A percentile compares a stretch with the other conserved stretches of the same genome.
These are phyloP conservation scores for Galeopsis tetrahit DNA, from an alignment of 257 asterid species.

Conservation along the genomic window DNA sequence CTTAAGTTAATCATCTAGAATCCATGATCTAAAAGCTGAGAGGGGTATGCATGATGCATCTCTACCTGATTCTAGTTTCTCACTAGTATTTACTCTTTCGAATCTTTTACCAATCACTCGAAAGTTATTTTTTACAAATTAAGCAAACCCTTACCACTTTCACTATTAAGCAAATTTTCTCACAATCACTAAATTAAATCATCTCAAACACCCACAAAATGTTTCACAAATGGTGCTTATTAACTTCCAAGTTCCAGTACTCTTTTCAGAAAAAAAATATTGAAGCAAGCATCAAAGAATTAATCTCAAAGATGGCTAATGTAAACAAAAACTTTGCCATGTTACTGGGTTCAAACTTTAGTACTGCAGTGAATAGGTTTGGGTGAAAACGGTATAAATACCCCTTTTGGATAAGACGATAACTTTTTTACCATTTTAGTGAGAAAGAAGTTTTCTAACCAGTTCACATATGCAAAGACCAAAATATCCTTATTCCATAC, in stretches of 20 bases:
- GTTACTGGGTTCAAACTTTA: constrained; percentile 6
- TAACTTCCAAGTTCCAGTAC: background rate
- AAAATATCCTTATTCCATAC: background rate
- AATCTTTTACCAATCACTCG: background rate
- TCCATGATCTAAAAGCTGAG: background rate
- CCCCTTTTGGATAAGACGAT: background rate
- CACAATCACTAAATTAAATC: background rate
- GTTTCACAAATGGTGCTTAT: background rate
- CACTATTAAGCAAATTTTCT: background rate
- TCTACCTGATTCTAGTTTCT: background rate
- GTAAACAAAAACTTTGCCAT: background rate
- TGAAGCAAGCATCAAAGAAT: constrained; percentile 10
- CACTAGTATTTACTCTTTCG: background rate
- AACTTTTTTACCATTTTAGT: background rate
- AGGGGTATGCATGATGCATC: background rate
- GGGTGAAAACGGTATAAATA: background rate
- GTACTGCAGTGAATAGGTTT: background rate
- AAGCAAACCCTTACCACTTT: background rate
- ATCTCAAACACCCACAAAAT: background rate
- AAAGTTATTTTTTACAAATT: no score
- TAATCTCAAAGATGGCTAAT: constrained; percentile 2
- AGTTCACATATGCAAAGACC: background rate
- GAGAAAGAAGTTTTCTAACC: background rate
- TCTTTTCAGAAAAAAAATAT: constrained; percentile 2
- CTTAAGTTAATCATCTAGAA: background rate